Conservation (phyloP, 805 yeast species). For the Candida argentea region DNA sequence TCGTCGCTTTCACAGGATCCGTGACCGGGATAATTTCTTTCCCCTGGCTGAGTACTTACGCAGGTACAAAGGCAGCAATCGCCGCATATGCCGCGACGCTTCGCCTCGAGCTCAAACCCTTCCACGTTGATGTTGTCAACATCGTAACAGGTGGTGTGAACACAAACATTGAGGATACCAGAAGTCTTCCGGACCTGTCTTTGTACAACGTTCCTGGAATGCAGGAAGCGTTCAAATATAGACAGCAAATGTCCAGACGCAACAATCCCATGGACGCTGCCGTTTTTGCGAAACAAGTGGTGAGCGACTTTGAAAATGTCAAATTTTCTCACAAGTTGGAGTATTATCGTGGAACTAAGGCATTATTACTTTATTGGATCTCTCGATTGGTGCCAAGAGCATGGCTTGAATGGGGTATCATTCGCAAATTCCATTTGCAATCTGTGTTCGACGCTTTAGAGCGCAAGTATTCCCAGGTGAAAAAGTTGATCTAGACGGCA, state of each 20-base stretch:
- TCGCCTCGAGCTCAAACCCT: slow-evolving; percentile 59
- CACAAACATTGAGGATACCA: slow-evolving; percentile 59
- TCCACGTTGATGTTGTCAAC: slow-evolving; percentile 61
- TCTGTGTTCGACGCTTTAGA: slow-evolving; percentile 15
- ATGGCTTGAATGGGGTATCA: slow-evolving; percentile 30
- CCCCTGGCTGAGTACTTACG: slow-evolving; percentile 62
- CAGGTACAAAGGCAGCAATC: slow-evolving; percentile 66
- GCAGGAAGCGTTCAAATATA: slow-evolving; percentile 32
- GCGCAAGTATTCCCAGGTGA: slow-evolving; percentile 12
- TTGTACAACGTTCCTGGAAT: slow-evolving; percentile 44
- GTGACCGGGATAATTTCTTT: slow-evolving; percentile 54
- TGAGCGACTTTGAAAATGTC: slow-evolving; percentile 34
- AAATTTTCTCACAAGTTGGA: slow-evolving; percentile 31
- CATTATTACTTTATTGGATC: slow-evolving; percentile 17
- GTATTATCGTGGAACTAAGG: slow-evolving; percentile 46
- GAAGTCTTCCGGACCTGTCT: slow-evolving; percentile 49
- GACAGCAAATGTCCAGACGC: slow-evolving; percentile 53
- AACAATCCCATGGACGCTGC: slow-evolving; percentile 53
- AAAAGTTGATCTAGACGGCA: too few relatives aligned
- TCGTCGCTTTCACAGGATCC: slow-evolving; percentile 68
- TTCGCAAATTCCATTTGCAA: slow-evolving; percentile 23
- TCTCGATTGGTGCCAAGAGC: slow-evolving; percentile 34
- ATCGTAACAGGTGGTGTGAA: slow-evolving; percentile 68
- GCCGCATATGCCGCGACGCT: slow-evolving; percentile 58
- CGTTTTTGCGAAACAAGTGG: slow-evolving; percentile 45